phyloP scores from a whole-genome alignment of 2,329 filamentous ascomycete species.

The Aspergillus felis region DNA sequence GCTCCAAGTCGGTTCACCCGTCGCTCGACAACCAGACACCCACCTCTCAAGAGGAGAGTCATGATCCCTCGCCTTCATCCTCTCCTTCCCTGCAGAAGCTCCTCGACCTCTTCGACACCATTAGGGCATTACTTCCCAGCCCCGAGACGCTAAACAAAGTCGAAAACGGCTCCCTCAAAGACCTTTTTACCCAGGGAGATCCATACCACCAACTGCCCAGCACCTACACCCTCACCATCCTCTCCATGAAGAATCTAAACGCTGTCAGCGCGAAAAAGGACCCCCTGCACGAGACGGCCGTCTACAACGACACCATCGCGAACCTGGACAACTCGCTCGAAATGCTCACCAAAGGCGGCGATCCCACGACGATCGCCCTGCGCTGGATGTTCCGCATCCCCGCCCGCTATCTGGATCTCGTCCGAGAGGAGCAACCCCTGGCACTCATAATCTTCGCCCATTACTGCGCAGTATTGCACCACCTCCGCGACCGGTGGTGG shows the following conservation, averaged over 20 bases:
- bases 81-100: background rate
- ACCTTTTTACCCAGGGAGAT: background rate
- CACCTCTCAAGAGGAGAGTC: background rate
- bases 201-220: background rate
- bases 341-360: conserved; percentile 7
- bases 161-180: background rate
- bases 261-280: background rate
- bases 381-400: conserved; percentile 7
- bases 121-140: background rate
- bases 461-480: conserved; percentile 8
- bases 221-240: conserved; percentile 7
- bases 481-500: conserved; percentile 11
- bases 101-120: background rate
- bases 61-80: background rate
- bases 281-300: background rate
- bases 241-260: conserved; percentile 4
- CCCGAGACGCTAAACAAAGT: background rate
- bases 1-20: background rate
- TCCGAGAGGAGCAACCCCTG: conserved; percentile 1
- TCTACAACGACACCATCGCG: conserved; percentile 5
- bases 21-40: background rate
- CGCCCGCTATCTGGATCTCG: conserved; percentile 1
- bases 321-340: conserved; percentile 2
- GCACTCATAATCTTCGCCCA: conserved; percentile 9
- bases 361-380: conserved; percentile 2